Conservation (phyloP, 2,329 filamentous ascomycete genomes). For the Neofusicoccum sp. region DNA sequence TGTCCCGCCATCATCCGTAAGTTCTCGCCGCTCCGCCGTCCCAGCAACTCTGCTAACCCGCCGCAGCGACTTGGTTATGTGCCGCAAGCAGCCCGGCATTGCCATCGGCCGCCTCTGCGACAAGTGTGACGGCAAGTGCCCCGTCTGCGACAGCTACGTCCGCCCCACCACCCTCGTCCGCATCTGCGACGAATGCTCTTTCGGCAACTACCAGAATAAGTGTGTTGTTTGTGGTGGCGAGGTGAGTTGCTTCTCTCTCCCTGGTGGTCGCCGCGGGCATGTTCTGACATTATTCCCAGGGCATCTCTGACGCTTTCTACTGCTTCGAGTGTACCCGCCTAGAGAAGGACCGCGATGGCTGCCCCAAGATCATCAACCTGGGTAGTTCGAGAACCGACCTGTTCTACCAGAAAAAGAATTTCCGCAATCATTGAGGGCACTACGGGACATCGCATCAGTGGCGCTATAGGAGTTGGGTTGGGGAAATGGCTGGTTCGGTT, state of each 20-base stretch:
- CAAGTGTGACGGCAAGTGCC: constrained; percentile 99
- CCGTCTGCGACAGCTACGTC: constrained; percentile 98
- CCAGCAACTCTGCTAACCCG: constrained; percentile 26
- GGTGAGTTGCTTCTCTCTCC: constrained; percentile 28
- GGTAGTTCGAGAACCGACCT: constrained; percentile 95
- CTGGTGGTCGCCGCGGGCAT: not conserved
- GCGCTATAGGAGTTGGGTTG: constrained; percentile 1
- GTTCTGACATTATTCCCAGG: constrained; percentile 45
- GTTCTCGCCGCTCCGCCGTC: constrained; percentile 36
- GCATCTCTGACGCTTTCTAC: constrained; percentile 98
- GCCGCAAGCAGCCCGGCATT: constrained; percentile 97
- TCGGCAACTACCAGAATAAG: constrained; percentile 99
- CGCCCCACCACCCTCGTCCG: constrained; percentile 95
- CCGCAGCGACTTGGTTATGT: constrained; percentile 92
- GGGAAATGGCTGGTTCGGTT: not conserved
- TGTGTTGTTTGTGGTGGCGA: constrained; percentile 98
- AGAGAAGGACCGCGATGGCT: constrained; percentile 96
- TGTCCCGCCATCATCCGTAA: constrained; percentile 94
- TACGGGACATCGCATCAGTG: not conserved
- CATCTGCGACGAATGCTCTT: constrained; percentile 99
- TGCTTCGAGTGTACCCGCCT: constrained; percentile 98
- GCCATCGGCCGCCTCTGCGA: constrained; percentile 98
- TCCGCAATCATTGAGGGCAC: constrained; percentile 57
- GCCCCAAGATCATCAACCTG: constrained; percentile 98
- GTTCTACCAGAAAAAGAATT: constrained; percentile 74